These are phyloP conservation scores for Blastobotrys arbuscula DNA, from an alignment of 1,139 yeast genomes.

Conservation along the genomic window DNA sequence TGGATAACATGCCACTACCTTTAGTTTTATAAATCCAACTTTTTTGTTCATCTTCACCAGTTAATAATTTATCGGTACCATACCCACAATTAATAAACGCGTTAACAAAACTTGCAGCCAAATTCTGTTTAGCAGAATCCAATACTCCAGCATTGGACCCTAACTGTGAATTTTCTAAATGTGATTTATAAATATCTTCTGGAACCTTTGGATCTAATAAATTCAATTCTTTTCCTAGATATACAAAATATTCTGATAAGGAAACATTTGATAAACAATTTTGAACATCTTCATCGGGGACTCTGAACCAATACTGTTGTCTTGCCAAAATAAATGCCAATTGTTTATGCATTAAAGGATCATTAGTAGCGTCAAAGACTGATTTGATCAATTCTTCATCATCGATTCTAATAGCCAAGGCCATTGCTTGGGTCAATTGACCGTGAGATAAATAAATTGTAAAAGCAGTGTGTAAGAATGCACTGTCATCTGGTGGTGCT, in stretches of 20 bases:
- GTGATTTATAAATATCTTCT: conserved; percentile 90
- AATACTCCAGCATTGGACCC: conserved; percentile 60
- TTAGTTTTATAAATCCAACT: conserved; percentile 91
- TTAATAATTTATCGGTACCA: conserved; percentile 73
- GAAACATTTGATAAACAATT: conserved; percentile 79
- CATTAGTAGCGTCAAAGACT: conserved; percentile 71
- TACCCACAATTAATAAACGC: conserved; percentile 88
- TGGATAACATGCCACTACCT: conserved; percentile 88
- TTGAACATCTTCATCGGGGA: conserved; percentile 71
- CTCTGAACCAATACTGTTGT: conserved; percentile 74
- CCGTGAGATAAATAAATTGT: conserved; percentile 74
- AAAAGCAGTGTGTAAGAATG: conserved; percentile 87
- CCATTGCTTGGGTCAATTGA: conserved; percentile 83
- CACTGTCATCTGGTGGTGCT: conserved; percentile 90
- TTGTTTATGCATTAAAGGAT: conserved; percentile 75
- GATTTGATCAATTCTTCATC: conserved; percentile 70
- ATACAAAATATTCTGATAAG: conserved; percentile 71
- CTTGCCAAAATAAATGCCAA: conserved; percentile 84
- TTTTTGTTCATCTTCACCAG: conserved; percentile 57
- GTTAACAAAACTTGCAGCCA: conserved; percentile 93
- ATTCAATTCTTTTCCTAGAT: conserved; percentile 81
- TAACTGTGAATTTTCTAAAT: conserved; percentile 64
- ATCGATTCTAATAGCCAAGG: conserved; percentile 83
- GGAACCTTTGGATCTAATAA: conserved; percentile 87
- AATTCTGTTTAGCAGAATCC: conserved; percentile 91